Evolutionary conservation across 176 grass and related monocot species (phyloP).

Genomic region (Carex cristatella): DNA sequence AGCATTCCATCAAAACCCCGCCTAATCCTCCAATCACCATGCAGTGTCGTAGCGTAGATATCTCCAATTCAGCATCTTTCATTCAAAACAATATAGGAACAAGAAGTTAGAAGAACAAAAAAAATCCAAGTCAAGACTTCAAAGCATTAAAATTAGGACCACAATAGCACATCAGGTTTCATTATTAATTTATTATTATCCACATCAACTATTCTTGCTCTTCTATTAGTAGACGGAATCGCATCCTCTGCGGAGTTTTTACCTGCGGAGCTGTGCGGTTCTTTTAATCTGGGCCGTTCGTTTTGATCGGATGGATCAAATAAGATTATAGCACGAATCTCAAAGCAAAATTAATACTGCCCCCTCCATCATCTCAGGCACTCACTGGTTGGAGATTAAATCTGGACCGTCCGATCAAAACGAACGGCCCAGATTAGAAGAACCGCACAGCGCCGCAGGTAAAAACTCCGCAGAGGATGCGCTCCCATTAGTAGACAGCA

Average conservation of each 20-base stretch:
- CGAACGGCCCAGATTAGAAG: no score
- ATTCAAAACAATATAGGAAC: background rate
- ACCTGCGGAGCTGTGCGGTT: no score
- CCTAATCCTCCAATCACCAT: background rate
- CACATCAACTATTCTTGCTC: background rate
- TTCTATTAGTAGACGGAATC: background rate
- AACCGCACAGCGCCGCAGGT: no score
- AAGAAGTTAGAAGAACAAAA: background rate
- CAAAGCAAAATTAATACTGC: no score
- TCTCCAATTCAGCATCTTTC: background rate
- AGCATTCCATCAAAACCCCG: background rate
- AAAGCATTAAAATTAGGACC: slow-evolving; percentile 11
- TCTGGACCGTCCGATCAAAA: no score
- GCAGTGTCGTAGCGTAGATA: background rate
- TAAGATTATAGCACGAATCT: no score
- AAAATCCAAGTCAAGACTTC: background rate
- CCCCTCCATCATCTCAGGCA: no score
- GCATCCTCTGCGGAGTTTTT: no score
- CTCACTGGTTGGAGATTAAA: no score
- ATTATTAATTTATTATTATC: background rate
- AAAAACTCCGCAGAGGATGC: no score
- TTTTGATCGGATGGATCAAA: no score
- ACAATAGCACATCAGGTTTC: background rate
- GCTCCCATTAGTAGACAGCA: background rate
- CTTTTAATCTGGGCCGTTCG: no score